Evolutionary conservation across 2,329 filamentous ascomycete species (phyloP).

Genomic region (Achaetomium macrosporum): DNA sequence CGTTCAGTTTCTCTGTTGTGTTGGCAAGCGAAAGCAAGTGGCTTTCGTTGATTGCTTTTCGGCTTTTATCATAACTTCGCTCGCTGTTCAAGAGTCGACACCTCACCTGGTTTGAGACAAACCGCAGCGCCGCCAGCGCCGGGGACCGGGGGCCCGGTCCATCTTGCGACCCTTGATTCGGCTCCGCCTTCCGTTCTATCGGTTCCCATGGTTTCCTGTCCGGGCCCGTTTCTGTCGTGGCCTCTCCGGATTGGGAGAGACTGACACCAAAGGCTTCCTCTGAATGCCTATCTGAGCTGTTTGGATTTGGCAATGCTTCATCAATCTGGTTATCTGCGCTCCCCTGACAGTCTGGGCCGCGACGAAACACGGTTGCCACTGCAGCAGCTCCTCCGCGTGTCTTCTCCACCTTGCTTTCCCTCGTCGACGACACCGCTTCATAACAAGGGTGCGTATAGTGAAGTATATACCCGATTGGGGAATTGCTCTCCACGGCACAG

Average conservation of each 20-base stretch:
- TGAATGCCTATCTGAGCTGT: not conserved
- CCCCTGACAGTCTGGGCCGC: no score
- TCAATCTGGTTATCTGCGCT: no score
- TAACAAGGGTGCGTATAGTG: no score
- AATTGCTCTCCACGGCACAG: no score
- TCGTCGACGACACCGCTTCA: no score
- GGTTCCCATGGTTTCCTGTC: not conserved
- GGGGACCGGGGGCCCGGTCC: not conserved
- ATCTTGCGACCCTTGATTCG: constrained; percentile 6
- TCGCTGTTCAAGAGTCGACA: no score
- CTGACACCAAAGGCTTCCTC: not conserved
- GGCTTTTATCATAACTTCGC: not conserved
- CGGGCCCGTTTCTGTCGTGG: constrained; percentile 5
- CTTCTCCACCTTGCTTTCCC: no score
- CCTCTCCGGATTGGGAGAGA: constrained; percentile 8
- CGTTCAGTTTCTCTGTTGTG: no score
- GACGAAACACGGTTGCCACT: not conserved
- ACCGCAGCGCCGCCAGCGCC: no score
- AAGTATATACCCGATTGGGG: no score
- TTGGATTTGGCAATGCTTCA: not conserved
- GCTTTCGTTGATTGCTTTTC: not conserved
- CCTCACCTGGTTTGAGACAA: no score
- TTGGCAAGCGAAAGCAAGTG: no score
- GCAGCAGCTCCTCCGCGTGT: not conserved
- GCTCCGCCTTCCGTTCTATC: not conserved